Evolutionary conservation across 2,329 filamentous ascomycete species (phyloP).

Genomic region (Chaetomiaceae sp.): DNA sequence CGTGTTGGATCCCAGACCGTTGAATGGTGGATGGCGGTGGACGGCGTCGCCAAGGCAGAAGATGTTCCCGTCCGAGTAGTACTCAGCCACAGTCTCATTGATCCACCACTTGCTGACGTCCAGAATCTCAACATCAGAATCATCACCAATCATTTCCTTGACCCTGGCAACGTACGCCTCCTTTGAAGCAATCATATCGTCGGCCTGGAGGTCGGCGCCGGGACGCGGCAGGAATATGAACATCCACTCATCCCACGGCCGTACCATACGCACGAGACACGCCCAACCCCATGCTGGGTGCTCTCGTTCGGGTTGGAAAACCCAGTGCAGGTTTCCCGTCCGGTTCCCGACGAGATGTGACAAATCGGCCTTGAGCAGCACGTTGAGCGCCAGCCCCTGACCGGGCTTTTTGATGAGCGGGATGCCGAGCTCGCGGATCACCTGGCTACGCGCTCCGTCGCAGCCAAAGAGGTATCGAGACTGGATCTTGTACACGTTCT

Average conservation of each 20-base stretch:
- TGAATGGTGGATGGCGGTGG: constrained; percentile 53
- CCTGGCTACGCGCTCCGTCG: constrained; percentile 43
- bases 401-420: constrained; percentile 33
- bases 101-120: constrained; percentile 54
- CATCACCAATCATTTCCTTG: constrained; percentile 50
- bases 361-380: constrained; percentile 43
- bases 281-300: constrained; percentile 49
- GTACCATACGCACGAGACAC: constrained; percentile 53
- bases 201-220: constrained; percentile 33
- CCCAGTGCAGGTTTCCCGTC: constrained; percentile 56
- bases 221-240: constrained; percentile 47
- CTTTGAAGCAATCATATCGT: constrained; percentile 34
- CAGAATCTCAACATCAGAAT: constrained; percentile 46
- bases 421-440: constrained; percentile 35
- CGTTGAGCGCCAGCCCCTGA: constrained; percentile 37
- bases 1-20: constrained; percentile 54
- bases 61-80: constrained; percentile 46
- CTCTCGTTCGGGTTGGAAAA: constrained; percentile 50
- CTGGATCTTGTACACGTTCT: constrained; percentile 36
- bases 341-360: constrained; percentile 44
- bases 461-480: constrained; percentile 56
- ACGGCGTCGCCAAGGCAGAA: constrained; percentile 55
- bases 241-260: constrained; percentile 60
- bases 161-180: constrained; percentile 44
- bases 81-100: constrained; percentile 56